Base-by-base conservation (phyloP, 1,284 basidiomycete genomes). In the Rhodotorula sp. region DNA sequence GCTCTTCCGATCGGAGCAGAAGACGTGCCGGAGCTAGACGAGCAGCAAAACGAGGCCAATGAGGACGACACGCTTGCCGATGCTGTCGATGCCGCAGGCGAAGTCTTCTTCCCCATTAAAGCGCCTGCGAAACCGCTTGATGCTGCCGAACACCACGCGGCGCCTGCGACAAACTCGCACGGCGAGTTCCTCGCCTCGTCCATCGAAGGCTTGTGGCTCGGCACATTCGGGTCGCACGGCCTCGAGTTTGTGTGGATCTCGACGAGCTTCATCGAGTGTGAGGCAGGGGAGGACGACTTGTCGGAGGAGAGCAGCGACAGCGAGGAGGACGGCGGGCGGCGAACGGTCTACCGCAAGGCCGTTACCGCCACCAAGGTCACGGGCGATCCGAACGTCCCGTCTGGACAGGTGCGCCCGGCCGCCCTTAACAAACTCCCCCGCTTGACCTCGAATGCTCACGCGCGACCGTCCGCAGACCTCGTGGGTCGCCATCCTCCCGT, bases 371-470 rank as follows among this genome's bases (percentile, higher is more conserved):
- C 67, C 41, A 77, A 77, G 27, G 62, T 75, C 7, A 77, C 75
- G 1, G 75, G 75, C 23, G 75, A 77, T 25, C 42, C 68, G 8
- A 77, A 77, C 64, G 73, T 77, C 7, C 73, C 73, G 14, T 68
- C 73, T 3, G 75, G 75, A 0, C 68, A 74, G 59, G 50, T 62
- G 61, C 50, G 61, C n/a, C n/a, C n/a, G n/a, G n/a, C n/a, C n/a
- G n/a, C n/a, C n/a, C n/a, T n/a, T n/a, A n/a, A n/a, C n/a, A n/a
- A n/a, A n/a, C n/a, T n/a, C n/a, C n/a, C n/a, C n/a, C n/a, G n/a
- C n/a, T n/a, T n/a, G n/a, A n/a, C n/a, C n/a, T 27, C 21, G 25
- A 0, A 3, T 3, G 23, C 21, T 52, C 3, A 12, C 49, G 19
- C 8, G 7, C 17, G 9, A 54, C 4, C 44, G 12, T 42, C 1